Percentiles rank a stretch among this genome's conserved stretches.
Evolutionary conservation across 441 rosid species (phyloP).

Genomic region (Gossypium schwendimanii): DNA sequence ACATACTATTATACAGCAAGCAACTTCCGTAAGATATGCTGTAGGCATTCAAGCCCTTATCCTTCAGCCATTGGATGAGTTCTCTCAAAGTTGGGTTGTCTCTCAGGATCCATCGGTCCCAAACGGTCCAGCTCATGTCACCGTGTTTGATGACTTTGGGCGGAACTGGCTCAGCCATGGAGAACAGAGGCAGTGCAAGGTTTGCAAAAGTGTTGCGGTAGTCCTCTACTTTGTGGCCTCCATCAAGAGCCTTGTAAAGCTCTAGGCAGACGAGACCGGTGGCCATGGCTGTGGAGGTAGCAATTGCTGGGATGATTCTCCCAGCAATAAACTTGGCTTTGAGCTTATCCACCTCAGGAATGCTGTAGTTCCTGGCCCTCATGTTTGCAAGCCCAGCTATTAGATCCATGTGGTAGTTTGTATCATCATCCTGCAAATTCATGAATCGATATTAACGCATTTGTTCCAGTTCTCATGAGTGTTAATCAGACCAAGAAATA

Average conservation of each 20-base stretch:
- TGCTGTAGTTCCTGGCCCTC: slow-evolving; percentile 96
- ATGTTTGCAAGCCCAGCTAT: slow-evolving; percentile 95
- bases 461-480: background rate
- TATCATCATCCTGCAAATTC: slow-evolving; percentile 71
- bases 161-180: slow-evolving; percentile 95
- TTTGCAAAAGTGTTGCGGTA: slow-evolving; percentile 97
- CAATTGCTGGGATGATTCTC: slow-evolving; percentile 95
- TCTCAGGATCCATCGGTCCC: slow-evolving; percentile 88
- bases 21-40: slow-evolving; percentile 91
- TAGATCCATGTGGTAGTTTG: slow-evolving; percentile 94
- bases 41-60: slow-evolving; percentile 74
- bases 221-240: slow-evolving; percentile 74
- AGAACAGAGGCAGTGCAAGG: slow-evolving; percentile 81
- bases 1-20: slow-evolving; percentile 78
- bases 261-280: slow-evolving; percentile 94
- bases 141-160: slow-evolving; percentile 75
- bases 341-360: slow-evolving; percentile 92
- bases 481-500: background rate
- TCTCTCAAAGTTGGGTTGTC: slow-evolving; percentile 71
- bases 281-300: slow-evolving; percentile 95
- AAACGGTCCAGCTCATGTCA: slow-evolving; percentile 89
- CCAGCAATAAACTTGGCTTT: slow-evolving; percentile 98
- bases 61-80: slow-evolving; percentile 70
- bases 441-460: background rate
- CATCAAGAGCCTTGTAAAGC: slow-evolving; percentile 82